Evolutionary conservation across 768 basidiomycete species (phyloP), one percentile per base, ranked within the genome.

Genomic region (Pleurotus giganteus): DNA sequence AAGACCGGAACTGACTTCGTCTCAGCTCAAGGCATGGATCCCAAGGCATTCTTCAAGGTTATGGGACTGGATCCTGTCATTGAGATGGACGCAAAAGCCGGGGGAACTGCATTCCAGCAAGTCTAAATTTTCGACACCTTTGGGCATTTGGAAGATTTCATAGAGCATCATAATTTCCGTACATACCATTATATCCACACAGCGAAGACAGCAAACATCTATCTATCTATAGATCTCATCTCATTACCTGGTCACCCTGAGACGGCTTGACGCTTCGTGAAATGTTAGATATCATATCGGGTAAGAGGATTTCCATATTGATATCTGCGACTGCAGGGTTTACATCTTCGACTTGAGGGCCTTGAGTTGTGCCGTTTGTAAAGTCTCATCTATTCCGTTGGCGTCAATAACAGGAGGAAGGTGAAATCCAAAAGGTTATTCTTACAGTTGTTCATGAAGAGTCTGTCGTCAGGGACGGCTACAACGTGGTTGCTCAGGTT

Each of bases 371-470:
- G 76, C 77, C 21, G 71, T 70, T 57, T 70, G 69, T 63, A 81
- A 71, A 31, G 63, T 69, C 60, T 79, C 75, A 47, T 79, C 78
- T 79, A 29, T 12, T 13, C n/a, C n/a, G n/a, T n/a, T 17, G 42
- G 45, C 39, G 58, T 57, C 58, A 60, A 53, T 47, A 54, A n/a
- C 6, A 1, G 0, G 4, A 37, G 9, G 31, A 44, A 28, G 19
- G 42, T 50, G 27, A 5, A 29, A 53, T 34, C 9, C 9, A 55
- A 47, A 17, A 28, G 42, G n/a, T n/a, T 37, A 54, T 32, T 66
- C 92, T 73, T 66, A 96, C 94, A 97, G 60, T 93, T 97, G 42
- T 69, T 71, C 39, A 89, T 79, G 63, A 87, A 96, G 24, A 94
- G 74, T n/a, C 77, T 76, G 62, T 93, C 91, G 2, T 71, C 75